Evolutionary conservation across 139 green algal genomes (phyloP).

Genomic region (Chlorella sp.): DNA sequence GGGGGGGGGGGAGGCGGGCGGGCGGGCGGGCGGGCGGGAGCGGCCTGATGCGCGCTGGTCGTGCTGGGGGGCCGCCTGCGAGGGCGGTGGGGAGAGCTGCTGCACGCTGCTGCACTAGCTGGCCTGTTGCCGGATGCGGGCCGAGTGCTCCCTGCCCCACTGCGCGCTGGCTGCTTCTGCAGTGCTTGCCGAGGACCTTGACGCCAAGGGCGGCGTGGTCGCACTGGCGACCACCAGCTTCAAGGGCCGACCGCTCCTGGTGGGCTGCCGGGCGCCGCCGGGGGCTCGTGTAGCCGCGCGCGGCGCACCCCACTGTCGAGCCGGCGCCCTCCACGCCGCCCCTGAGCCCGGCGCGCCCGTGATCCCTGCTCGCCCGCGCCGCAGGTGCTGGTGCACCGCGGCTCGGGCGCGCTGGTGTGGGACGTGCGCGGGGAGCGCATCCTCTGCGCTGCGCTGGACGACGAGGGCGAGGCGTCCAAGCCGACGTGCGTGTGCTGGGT

Average conservation of each 20-base stretch:
- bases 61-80: too few relatives aligned
- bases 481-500: conserved; percentile 62
- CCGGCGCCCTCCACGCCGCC: background rate
- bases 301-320: background rate
- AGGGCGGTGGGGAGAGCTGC: background rate
- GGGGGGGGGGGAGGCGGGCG: too few relatives aligned
- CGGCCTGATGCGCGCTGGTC: too few relatives aligned
- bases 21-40: too few relatives aligned
- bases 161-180: conserved; percentile 14
- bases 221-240: conserved; percentile 14
- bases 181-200: conserved; percentile 45
- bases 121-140: background rate
- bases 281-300: too few relatives aligned
- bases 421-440: conserved; percentile 47
- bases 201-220: conserved; percentile 29
- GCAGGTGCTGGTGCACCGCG: conserved; percentile 45
- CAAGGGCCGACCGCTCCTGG: conserved; percentile 2
- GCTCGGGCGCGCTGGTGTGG: conserved; percentile 46
- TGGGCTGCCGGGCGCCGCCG: too few relatives aligned
- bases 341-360: conserved; percentile 15
- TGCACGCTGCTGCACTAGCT: background rate
- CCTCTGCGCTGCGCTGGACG: conserved; percentile 15
- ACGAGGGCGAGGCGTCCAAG: conserved; percentile 18
- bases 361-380: too few relatives aligned
- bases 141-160: background rate